Percentiles rank a stretch among this genome's conserved stretches.
phyloP scores from a whole-genome alignment of 108 stramenopile species.

The Hondaea fermentalgiana region DNA sequence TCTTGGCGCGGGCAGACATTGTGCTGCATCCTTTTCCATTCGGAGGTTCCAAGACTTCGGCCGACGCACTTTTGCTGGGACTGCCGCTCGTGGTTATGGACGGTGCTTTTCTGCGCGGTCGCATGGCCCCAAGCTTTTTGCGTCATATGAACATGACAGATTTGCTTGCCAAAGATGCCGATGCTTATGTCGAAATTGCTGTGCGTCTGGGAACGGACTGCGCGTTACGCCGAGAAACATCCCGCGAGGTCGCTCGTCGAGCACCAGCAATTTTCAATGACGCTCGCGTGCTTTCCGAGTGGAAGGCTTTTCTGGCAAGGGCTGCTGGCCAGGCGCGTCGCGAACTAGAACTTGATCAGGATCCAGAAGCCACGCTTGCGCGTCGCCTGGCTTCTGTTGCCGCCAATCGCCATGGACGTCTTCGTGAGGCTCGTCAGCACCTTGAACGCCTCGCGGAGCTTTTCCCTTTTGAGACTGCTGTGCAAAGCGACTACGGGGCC shows the following conservation, averaged over 20 bases:
- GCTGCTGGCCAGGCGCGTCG: not conserved
- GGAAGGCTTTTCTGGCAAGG: constrained; percentile 13
- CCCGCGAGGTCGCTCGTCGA: not conserved
- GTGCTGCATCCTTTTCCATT: constrained; percentile 68
- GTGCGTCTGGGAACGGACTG: constrained; percentile 3
- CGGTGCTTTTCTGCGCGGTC: constrained; percentile 48
- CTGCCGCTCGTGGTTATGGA: constrained; percentile 55
- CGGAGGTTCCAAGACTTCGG: constrained; percentile 57
- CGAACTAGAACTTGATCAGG: not conserved
- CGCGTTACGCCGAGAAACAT: not conserved
- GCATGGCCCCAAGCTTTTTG: constrained; percentile 47
- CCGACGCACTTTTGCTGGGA: constrained; percentile 51
- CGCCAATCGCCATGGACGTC: not conserved
- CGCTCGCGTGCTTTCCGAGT: not conserved
- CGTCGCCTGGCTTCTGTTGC: too few relatives aligned
- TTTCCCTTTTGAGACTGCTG: not conserved
- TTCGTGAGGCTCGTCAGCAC: not conserved
- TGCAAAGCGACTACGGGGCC: constrained; percentile 14
- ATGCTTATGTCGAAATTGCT: constrained; percentile 26
- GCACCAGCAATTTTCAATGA: constrained; percentile 19
- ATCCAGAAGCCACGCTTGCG: too few relatives aligned
- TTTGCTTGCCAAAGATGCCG: not conserved
- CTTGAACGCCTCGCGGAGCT: not conserved
- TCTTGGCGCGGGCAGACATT: constrained; percentile 44
- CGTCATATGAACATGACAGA: not conserved